phyloP scores from a whole-genome alignment of 164 flowering plant genomes.

The Santalum album region DNA sequence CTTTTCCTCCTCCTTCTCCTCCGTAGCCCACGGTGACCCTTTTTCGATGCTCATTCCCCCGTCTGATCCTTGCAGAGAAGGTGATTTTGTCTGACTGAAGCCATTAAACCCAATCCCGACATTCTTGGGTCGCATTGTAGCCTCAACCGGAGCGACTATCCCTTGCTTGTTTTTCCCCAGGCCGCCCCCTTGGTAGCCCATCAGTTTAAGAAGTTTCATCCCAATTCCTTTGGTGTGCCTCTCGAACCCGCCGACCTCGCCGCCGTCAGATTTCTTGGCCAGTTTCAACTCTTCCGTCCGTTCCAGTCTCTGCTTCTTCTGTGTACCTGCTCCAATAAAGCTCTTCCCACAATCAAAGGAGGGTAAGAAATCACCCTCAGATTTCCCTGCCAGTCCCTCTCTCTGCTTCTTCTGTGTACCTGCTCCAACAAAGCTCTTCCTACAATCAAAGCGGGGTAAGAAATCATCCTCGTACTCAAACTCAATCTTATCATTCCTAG shows the following conservation, averaged over 20 bases:
- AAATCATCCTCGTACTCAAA: constrained; percentile 34
- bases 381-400: constrained; percentile 37
- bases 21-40: constrained; percentile 47
- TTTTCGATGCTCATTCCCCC: constrained; percentile 19
- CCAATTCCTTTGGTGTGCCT: constrained; percentile 79
- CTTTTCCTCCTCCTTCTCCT: constrained; percentile 58
- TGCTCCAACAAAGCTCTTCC: constrained; percentile 66
- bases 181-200: constrained; percentile 95
- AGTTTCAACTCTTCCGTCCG: constrained; percentile 28
- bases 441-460: constrained; percentile 68
- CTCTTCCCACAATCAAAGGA: constrained; percentile 69
- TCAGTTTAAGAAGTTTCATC: constrained; percentile 61
- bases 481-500: constrained; percentile 3
- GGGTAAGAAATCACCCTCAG: constrained; percentile 46
- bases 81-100: constrained; percentile 38
- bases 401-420: constrained; percentile 46
- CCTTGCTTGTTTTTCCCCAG: constrained; percentile 86
- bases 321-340: constrained; percentile 65
- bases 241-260: constrained; percentile 61
- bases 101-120: constrained; percentile 91
- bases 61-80: constrained; percentile 23
- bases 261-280: constrained; percentile 20
- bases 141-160: constrained; percentile 72
- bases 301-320: constrained; percentile 39
- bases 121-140: constrained; percentile 63